A percentile compares a stretch with the other conserved stretches of the same genome.
phyloP scores from a whole-genome alignment of 1,284 basidiomycete genomes.

The Somion occarium region DNA sequence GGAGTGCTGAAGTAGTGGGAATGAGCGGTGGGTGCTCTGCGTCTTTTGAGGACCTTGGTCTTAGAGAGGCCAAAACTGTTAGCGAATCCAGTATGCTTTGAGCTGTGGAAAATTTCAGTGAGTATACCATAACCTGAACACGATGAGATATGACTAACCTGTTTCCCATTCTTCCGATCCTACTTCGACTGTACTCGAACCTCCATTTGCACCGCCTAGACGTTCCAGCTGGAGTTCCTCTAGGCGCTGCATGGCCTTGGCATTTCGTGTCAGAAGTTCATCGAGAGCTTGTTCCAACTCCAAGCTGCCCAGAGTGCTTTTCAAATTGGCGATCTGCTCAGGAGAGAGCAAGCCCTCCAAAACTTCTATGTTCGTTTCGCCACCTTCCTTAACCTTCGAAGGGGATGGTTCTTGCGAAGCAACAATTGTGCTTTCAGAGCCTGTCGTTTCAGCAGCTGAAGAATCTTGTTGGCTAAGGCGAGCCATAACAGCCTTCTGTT shows the following conservation, averaged over 20 bases:
- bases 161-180: conserved; percentile 76
- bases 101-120: conserved; percentile 38
- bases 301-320: conserved; percentile 49
- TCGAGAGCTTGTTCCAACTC: conserved; percentile 64
- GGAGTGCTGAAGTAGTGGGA: conserved; percentile 57
- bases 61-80: conserved; percentile 59
- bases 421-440: conserved; percentile 5
- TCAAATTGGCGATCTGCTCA: conserved; percentile 50
- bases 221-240: conserved; percentile 60
- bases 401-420: conserved; percentile 5
- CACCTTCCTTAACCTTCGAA: conserved; percentile 8
- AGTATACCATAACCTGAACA: conserved; percentile 7
- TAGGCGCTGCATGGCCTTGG: conserved; percentile 53
- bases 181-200: conserved; percentile 44
- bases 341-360: conserved; percentile 51
- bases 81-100: conserved; percentile 67
- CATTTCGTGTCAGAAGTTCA: conserved; percentile 61
- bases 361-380: conserved; percentile 24
- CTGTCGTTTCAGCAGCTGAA: conserved; percentile 11
- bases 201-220: conserved; percentile 40
- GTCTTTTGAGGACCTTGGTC: conserved; percentile 51
- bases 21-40: conserved; percentile 38
- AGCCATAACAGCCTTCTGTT: conserved; percentile 17
- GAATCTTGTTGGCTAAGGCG: conserved; percentile 6
- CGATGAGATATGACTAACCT: conserved; percentile 39